Percentiles rank a stretch among this genome's conserved stretches.
Conservation (phyloP, 108 stramenopile species). For the Phaeodactylum tricornutum region DNA sequence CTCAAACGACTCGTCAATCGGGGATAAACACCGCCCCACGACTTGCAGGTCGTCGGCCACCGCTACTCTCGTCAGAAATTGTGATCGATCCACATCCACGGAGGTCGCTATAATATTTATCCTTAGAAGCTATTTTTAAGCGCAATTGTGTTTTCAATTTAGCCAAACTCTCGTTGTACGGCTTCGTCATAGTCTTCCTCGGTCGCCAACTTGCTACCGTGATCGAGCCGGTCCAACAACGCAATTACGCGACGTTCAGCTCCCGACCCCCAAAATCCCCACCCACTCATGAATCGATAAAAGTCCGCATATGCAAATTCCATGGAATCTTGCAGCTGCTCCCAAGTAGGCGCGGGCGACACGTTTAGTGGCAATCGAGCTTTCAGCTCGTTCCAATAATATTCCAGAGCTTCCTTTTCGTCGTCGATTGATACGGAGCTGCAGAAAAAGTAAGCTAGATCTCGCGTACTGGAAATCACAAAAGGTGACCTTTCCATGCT, state of each 20-base stretch:
- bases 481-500: conserved; percentile 19
- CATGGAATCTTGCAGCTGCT: conserved; percentile 37
- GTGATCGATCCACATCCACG: too few species aligned
- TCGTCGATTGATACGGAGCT: conserved; percentile 18
- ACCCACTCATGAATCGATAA: conserved; percentile 56
- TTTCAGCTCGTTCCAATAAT: conserved; percentile 27
- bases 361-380: conserved; percentile 6
- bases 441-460: conserved; percentile 69
- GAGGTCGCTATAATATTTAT: too few species aligned
- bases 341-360: conserved; percentile 17
- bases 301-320: conserved; percentile 56
- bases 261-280: conserved; percentile 59
- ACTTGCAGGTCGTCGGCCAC: too few species aligned
- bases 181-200: conserved; percentile 51
- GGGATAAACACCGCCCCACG: too few species aligned
- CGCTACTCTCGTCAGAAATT: too few species aligned
- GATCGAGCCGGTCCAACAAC: conserved; percentile 40
- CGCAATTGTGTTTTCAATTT: too few species aligned
- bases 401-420: conserved; percentile 15
- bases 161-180: conserved; percentile 34
- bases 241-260: conserved; percentile 9
- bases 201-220: conserved; percentile 31
- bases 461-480: conserved; percentile 76
- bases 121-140: too few species aligned
- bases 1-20: too few species aligned